Base-by-base conservation (phyloP, 2,329 filamentous ascomycete species). In the Botryotinia narcissicola region DNA sequence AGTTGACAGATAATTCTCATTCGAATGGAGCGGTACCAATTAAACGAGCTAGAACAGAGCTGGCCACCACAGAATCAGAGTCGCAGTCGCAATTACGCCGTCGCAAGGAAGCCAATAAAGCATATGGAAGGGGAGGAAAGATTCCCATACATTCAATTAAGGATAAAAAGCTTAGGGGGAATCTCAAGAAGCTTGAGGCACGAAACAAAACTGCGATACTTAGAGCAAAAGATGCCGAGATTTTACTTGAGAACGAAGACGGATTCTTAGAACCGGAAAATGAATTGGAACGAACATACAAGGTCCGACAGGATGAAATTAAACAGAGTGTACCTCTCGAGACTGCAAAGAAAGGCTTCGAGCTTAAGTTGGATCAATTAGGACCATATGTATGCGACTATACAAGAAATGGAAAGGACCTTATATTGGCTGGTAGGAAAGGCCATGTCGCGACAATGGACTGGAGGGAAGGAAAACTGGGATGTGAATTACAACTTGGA, bases 381-480 rank as follows among this genome's bases (percentile, higher is more conserved):
- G 96, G 96, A 0, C 96, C 96, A 0, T 99, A 99, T 80, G 85
- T 91, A 0, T 92, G 91, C 81, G 94, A 98, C 77, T 99, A 97
- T 83, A 94, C 93, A 66, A 88, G 94, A 62, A 98, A 97, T 80
- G 96, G 96, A 66, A 89, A 93, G 77, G 91, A 97, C 79, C 84
- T 99, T 75, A 84, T 99, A 71, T 86, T 99, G 48, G 94, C 92
- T 20, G 95, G 96, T 42, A 87, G 94, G 74, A 98, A 97, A 83
- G 96, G 96, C 22, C 96, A 99, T 89, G 86, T 99, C 77, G 95
- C 96, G 73, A 95, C 93, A 0, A 97, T 98, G 89, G 95, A 99
- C 83, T 99, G 96, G 95, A 87, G 95, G 76, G 92, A 92, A 78
- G 95, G 95, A 60, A 97, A 95, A 82, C 85, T 98, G 74, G 93